phyloP scores from a whole-genome alignment of 345 rosid genomes.

The Dipteronia dyeriana region DNA sequence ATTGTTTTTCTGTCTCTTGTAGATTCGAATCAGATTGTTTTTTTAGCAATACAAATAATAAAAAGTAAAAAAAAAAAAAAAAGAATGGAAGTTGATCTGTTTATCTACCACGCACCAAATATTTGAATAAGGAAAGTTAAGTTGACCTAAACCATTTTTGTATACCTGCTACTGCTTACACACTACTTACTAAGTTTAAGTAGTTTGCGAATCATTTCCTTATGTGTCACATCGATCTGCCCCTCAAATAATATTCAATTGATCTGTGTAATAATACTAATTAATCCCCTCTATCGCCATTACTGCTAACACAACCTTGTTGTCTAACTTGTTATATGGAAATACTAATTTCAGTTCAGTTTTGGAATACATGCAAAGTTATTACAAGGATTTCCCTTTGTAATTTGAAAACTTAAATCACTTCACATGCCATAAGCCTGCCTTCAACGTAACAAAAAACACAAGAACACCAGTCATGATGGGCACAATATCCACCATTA shows the following conservation, averaged over 20 bases:
- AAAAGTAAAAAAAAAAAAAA: not conserved
- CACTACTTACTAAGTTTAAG: not conserved
- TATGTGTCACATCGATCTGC: not conserved
- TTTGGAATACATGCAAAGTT: too few species aligned
- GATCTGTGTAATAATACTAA: too few species aligned
- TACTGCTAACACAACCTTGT: not conserved
- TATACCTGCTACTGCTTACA: not conserved
- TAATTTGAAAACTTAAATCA: not conserved
- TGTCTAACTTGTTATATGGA: not conserved
- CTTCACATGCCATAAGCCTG: slow-evolving; percentile 3
- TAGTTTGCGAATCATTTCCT: not conserved
- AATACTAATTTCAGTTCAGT: not conserved
- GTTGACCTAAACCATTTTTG: not conserved
- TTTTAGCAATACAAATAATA: too few species aligned
- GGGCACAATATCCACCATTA: slow-evolving; percentile 24
- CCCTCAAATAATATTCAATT: not conserved
- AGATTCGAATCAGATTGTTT: too few species aligned
- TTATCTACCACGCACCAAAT: slow-evolving; percentile 12
- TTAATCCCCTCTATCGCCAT: not conserved
- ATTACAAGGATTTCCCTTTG: too few species aligned
- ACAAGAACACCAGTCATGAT: slow-evolving; percentile 22
- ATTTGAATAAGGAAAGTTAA: not conserved
- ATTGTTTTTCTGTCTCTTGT: too few species aligned
- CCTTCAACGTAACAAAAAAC: not conserved
- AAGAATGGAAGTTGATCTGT: not conserved